A percentile compares a stretch with the other conserved stretches of the same genome.
These are phyloP conservation scores for Microbotryum violaceum DNA, from an alignment of 1,284 basidiomycete species.

Conservation along the genomic window DNA sequence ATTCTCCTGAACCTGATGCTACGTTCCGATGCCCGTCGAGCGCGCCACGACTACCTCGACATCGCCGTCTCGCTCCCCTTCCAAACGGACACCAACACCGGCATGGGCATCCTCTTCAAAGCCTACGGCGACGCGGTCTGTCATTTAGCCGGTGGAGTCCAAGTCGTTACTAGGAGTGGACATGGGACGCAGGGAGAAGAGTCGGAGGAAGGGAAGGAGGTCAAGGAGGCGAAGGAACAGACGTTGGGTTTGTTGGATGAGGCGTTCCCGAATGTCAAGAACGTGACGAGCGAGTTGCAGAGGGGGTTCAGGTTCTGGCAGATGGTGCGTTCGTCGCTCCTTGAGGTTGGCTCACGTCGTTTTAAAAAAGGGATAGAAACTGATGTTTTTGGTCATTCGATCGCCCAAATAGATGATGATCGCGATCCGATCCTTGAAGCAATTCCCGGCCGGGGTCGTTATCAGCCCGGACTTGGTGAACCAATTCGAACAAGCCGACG, in stretches of 20 bases:
- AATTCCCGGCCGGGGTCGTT: conserved; percentile 58
- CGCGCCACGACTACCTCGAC: conserved; percentile 85
- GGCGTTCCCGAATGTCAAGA: conserved; percentile 83
- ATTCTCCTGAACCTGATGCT: conserved; percentile 86
- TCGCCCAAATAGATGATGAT: conserved; percentile 58
- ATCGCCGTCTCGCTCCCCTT: conserved; percentile 79
- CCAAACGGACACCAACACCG: conserved; percentile 93
- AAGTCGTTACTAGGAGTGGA: conserved; percentile 44
- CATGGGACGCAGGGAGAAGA: conserved; percentile 53
- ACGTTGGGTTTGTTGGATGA: conserved; percentile 88
- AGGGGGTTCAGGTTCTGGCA: conserved; percentile 98
- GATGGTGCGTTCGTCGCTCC: conserved; percentile 51
- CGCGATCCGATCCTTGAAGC: conserved; percentile 75
- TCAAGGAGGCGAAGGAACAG: conserved; percentile 72
- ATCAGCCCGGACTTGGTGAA: conserved; percentile 74
- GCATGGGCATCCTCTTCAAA: conserved; percentile 94
- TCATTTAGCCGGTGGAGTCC: conserved; percentile 30
- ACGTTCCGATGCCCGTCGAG: conserved; percentile 72
- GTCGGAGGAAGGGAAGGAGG: conserved; percentile 58
- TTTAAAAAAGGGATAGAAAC: not conserved
- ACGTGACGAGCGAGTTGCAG: conserved; percentile 77
- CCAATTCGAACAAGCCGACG: conserved; percentile 90
- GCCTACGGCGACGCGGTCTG: conserved; percentile 45
- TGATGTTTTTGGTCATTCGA: conserved; percentile 4
- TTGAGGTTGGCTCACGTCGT: not conserved